Percentiles rank a stretch among this genome's conserved stretches.
These are phyloP conservation scores for Inga oerstediana DNA, from an alignment of 306 rosid species.

Conservation along the genomic window DNA sequence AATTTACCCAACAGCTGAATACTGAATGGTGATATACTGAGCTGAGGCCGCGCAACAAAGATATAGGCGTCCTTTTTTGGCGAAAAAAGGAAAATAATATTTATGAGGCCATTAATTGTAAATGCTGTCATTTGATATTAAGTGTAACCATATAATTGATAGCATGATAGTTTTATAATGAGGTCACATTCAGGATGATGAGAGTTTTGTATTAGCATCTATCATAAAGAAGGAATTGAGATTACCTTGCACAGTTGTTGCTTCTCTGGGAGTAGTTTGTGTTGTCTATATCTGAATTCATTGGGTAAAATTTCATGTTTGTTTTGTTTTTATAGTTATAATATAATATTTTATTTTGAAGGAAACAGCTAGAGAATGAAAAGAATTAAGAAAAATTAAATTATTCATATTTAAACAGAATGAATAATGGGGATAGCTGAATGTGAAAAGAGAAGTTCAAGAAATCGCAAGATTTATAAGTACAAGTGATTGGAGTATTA, in stretches of 20 bases:
- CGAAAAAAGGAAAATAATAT: background rate
- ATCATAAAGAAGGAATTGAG: background rate
- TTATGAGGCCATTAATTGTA: conserved; percentile 17
- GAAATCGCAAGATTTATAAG: too few species aligned
- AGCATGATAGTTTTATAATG: background rate
- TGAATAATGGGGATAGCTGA: background rate
- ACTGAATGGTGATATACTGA: background rate
- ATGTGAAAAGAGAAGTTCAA: background rate
- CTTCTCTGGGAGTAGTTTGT: background rate
- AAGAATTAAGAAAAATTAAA: background rate
- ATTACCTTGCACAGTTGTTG: background rate
- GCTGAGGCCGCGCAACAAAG: background rate
- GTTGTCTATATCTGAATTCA: background rate
- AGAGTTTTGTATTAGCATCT: background rate
- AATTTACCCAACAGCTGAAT: background rate
- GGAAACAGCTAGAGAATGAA: background rate
- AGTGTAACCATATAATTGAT: background rate
- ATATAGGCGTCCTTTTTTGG: background rate
- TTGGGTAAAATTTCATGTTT: background rate
- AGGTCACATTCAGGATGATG: background rate
- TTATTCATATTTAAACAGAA: background rate
- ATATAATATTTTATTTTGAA: background rate
- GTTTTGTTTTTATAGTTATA: background rate
- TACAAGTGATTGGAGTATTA: too few species aligned
- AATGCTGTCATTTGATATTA: conserved; percentile 30